Percentiles rank a stretch among this genome's conserved stretches.
Conservation (phyloP, 306 rosid genomes). For the Quercus dentata region DNA sequence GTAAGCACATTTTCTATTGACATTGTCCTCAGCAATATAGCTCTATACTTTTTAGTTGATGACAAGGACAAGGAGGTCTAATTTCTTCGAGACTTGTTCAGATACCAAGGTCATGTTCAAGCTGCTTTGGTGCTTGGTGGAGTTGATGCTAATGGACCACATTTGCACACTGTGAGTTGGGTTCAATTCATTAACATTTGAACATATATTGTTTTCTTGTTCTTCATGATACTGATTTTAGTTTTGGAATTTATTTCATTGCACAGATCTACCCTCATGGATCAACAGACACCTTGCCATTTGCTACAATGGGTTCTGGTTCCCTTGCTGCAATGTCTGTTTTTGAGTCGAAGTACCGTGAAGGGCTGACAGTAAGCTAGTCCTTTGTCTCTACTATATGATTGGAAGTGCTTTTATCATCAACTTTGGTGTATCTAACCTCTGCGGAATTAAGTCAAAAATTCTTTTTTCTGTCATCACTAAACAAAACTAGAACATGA, state of each 20-base stretch:
- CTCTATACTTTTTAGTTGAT: neutral
- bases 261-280: slow-evolving; percentile 87
- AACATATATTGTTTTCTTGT: neutral
- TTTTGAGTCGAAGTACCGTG: slow-evolving; percentile 50
- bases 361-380: slow-evolving; percentile 51
- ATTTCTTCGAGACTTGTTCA: slow-evolving; percentile 25
- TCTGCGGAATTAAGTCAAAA: neutral
- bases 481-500: neutral
- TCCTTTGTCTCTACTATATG: neutral
- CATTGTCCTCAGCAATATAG: neutral
- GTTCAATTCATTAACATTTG: neutral
- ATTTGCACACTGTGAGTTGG: slow-evolving; percentile 54
- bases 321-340: slow-evolving; percentile 61
- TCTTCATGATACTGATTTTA: neutral
- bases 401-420: neutral
- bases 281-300: slow-evolving; percentile 70
- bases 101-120: slow-evolving; percentile 79
- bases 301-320: slow-evolving; percentile 65
- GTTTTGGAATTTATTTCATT: neutral
- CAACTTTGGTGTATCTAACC: neutral
- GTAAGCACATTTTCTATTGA: slow-evolving; percentile 16
- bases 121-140: slow-evolving; percentile 99
- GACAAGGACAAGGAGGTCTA: neutral
- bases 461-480: neutral
- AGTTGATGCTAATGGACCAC: slow-evolving; percentile 92